These are phyloP conservation scores for Globisporangium radiosum DNA, from an alignment of 352 stramenopile species.

Conservation along the genomic window DNA sequence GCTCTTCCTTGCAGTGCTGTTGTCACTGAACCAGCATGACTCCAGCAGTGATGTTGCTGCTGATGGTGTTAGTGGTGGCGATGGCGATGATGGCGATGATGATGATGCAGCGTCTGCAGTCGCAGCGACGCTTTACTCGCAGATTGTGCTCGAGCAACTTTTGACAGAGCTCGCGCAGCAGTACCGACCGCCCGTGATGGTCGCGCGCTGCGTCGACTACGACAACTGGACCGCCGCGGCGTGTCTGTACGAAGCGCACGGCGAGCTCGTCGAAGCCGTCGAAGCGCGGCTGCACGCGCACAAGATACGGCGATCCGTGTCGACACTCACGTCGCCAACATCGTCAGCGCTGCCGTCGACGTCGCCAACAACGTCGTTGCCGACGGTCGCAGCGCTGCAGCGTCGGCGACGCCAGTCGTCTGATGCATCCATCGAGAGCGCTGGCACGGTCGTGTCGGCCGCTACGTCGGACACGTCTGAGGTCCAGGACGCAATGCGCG, in stretches of 20 bases:
- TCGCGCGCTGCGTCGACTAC: slow-evolving; percentile 75
- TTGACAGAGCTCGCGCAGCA: slow-evolving; percentile 49
- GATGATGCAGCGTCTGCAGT: neutral
- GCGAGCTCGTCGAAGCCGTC: slow-evolving; percentile 76
- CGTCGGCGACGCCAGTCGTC: slow-evolving; percentile 19
- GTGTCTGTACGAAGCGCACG: slow-evolving; percentile 72
- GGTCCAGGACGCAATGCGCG: slow-evolving; percentile 46
- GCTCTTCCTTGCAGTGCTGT: slow-evolving; percentile 64
- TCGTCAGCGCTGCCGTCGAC: neutral
- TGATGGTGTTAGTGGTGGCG: no score
- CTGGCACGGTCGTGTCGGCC: slow-evolving; percentile 10
- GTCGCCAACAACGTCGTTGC: slow-evolving; percentile 1
- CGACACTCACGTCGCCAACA: neutral
- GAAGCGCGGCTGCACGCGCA: slow-evolving; percentile 75
- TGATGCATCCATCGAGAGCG: slow-evolving; percentile 22
- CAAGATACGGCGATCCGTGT: slow-evolving; percentile 21
- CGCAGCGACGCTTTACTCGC: slow-evolving; percentile 23
- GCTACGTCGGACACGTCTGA: slow-evolving; percentile 30
- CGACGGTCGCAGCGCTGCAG: slow-evolving; percentile 5
- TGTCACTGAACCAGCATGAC: slow-evolving; percentile 39
- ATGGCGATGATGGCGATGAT: neutral
- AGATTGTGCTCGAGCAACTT: slow-evolving; percentile 42
- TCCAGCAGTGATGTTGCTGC: no score
- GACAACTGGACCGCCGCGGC: slow-evolving; percentile 76
- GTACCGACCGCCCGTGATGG: slow-evolving; percentile 73